Conservation (phyloP, 495 filamentous ascomycete genomes). For the Immersiella caudata region DNA sequence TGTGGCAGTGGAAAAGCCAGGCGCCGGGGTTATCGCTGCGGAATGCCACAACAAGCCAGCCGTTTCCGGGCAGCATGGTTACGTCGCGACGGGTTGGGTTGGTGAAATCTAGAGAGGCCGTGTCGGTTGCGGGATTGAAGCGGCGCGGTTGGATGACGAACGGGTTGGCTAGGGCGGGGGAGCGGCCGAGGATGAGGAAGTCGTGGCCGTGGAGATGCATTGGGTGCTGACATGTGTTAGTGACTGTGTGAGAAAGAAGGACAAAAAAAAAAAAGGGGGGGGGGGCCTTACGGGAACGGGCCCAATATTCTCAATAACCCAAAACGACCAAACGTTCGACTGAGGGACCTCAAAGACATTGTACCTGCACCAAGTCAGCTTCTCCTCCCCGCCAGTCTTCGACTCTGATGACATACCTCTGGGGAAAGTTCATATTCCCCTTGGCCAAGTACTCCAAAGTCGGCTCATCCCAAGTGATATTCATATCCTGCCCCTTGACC, state of each 20-base stretch:
- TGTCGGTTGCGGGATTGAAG: constrained; percentile 24
- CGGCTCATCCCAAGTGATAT: constrained; percentile 35
- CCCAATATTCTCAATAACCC: constrained; percentile 40
- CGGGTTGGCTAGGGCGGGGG: constrained; percentile 22
- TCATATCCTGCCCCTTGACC: constrained; percentile 27
- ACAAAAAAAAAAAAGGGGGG: too few species aligned
- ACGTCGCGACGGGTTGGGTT: constrained; percentile 41
- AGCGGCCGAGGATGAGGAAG: constrained; percentile 58
- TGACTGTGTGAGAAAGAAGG: too few species aligned
- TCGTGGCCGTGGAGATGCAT: constrained; percentile 64
- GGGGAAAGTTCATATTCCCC: constrained; percentile 35
- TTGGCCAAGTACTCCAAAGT: constrained; percentile 45
- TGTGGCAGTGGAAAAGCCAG: constrained; percentile 50
- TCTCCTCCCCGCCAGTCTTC: too few species aligned
- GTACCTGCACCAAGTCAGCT: constrained; percentile 22
- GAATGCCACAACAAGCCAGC: constrained; percentile 43
- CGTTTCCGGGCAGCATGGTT: constrained; percentile 42
- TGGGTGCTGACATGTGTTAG: too few species aligned
- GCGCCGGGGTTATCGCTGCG: constrained; percentile 46
- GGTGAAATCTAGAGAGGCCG: constrained; percentile 30
- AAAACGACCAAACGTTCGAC: constrained; percentile 48
- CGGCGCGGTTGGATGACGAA: constrained; percentile 32
- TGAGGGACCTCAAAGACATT: constrained; percentile 42
- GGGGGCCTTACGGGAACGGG: too few species aligned
- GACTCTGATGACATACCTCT: too few species aligned